Evolutionary conservation across 2,329 filamentous ascomycete genomes (phyloP), one percentile per base, ranked within the genome.

Genomic region (Colletotrichum chrysophilum): DNA sequence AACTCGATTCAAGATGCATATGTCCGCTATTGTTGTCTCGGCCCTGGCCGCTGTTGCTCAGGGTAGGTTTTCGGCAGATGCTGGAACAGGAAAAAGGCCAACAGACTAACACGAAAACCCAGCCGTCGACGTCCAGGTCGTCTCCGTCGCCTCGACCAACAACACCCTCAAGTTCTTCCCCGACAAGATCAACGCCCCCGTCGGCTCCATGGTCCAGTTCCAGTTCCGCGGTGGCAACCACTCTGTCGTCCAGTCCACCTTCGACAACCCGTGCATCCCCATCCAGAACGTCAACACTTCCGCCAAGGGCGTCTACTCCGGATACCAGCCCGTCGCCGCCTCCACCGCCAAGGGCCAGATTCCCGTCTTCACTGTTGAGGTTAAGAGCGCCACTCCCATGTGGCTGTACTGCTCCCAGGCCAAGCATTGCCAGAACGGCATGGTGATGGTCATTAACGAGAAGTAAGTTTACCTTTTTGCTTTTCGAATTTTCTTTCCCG

Each of bases 391-490:
- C 60, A 93, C 89, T 71, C 94, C 95, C 34, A 88, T 96, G 78
- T 97, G 95, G 94, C 86, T 94, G 78, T 96, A 94, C 89, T 96
- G 94, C 86, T 92, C 91, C 34, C 93, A 95, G 84, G 92, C 83
- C 61, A 91, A 89, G 81, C 95, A 97, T 86, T 97, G 94, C 85
- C 91, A 95, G 84, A 86, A 82, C 64, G 94, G 94, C 77, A 96
- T 96, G 93, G 89, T 90, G 73, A 93, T 94, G 87, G 93, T 94
- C 36, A 92, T 96, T 82, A 96, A 96, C 84, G 91, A 91, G 85
- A 88, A 93, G 92, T 94, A 85, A 85, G 92, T 85, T 24, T 24
- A 5, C 14, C 6, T 34, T 61, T 32, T 10, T 61, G 5, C 12
- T 14, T 21, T 36, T 5, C 7, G 6, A 16, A 4, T 36, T 48